phyloP scores from a whole-genome alignment of 306 rosid species.

The Prunus mongolica region DNA sequence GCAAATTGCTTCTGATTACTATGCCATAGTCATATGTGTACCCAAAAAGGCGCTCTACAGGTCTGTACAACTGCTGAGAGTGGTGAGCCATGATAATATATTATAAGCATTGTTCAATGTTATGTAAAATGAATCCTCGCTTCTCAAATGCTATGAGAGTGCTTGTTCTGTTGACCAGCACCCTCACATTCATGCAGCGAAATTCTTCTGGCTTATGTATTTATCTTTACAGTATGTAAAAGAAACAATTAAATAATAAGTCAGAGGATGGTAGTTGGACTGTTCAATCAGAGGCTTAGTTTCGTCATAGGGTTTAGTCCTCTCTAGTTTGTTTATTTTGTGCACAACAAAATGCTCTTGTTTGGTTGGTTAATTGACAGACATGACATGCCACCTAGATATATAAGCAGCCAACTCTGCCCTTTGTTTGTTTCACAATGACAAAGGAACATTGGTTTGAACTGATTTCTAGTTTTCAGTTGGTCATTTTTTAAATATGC shows the following conservation, averaged over 20 bases:
- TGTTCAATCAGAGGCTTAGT: neutral
- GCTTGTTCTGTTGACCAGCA: neutral
- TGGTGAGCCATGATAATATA: conserved; percentile 47
- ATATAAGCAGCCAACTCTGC: no score
- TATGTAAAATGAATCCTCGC: neutral
- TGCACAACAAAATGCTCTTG: no score
- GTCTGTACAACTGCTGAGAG: conserved; percentile 78
- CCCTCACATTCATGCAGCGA: neutral
- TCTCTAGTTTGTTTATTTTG: no score
- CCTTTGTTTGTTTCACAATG: neutral
- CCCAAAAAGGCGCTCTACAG: conserved; percentile 79
- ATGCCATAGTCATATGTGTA: conserved; percentile 84
- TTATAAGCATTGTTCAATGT: neutral
- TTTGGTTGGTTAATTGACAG: no score
- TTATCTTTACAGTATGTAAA: neutral
- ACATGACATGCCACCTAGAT: no score
- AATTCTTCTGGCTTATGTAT: conserved; percentile 11
- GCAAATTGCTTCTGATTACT: conserved; percentile 58
- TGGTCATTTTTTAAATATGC: neutral
- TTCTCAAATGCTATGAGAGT: neutral
- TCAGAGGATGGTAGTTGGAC: neutral
- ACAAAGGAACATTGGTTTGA: neutral
- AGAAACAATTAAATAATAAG: neutral
- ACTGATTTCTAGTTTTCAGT: neutral
- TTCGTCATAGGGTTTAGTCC: neutral